Conservation (phyloP, 306 rosid species). For the Alnus rubra region DNA sequence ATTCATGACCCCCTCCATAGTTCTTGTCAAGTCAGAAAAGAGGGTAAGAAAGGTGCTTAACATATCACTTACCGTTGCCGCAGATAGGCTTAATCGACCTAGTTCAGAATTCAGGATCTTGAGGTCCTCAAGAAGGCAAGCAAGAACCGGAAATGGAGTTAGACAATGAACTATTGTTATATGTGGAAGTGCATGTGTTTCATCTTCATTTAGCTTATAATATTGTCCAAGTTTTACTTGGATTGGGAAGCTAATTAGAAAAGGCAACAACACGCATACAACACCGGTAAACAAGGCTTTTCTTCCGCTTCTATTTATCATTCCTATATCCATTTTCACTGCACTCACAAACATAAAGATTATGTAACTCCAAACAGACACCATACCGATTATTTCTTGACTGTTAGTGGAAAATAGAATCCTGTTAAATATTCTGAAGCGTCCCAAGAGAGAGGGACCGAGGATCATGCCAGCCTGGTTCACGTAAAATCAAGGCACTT, state of each 20-base stretch:
- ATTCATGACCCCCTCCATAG: no score
- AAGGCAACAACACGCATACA: constrained; percentile 18
- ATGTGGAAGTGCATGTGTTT: neutral
- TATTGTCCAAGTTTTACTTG: neutral
- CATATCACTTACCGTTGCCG: no score
- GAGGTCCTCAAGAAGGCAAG: no score
- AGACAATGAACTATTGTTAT: no score
- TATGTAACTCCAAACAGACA: constrained; percentile 38
- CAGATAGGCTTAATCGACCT: no score
- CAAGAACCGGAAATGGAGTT: no score
- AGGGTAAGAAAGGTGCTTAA: no score
- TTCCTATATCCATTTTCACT: constrained; percentile 57
- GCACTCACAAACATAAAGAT: constrained; percentile 47
- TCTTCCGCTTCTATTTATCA: constrained; percentile 46
- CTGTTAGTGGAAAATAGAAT: constrained; percentile 39
- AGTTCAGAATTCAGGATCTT: no score
- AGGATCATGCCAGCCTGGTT: constrained; percentile 52
- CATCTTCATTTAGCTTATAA: neutral
- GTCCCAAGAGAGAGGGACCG: constrained; percentile 25
- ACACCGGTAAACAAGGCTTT: constrained; percentile 41
- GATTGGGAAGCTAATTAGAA: neutral
- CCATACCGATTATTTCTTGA: constrained; percentile 36
- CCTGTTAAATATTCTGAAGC: neutral
- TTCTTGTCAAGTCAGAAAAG: no score
- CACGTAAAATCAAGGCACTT: neutral